Evolutionary conservation across 169 alveolate genomes (phyloP).

Genomic region (Eimeria acervulina): DNA sequence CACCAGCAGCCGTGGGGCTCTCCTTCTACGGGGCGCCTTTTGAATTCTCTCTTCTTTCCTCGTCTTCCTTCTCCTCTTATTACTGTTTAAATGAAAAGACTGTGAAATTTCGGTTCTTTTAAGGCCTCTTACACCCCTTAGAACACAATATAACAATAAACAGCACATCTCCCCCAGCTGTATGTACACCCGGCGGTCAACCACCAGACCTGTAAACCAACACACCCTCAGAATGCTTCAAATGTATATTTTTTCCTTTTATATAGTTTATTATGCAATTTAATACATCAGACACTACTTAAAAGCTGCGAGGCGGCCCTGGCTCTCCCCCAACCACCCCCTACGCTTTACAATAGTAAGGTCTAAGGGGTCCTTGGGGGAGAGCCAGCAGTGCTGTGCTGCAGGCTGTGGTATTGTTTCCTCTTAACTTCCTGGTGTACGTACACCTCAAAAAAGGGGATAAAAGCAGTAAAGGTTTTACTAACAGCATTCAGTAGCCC

Average conservation of each 20-base stretch:
- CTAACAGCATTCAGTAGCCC: too few species aligned
- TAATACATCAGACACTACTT: not conserved
- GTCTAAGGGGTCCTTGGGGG: too few species aligned
- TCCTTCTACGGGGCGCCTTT: not conserved
- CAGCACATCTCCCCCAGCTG: not conserved
- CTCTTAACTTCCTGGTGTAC: not conserved
- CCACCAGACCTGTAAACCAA: not conserved
- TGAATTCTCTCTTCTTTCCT: not conserved
- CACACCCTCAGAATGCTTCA: not conserved
- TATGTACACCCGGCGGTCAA: not conserved
- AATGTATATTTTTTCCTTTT: not conserved
- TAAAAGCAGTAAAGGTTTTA: too few species aligned
- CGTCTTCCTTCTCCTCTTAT: not conserved
- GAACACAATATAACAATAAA: not conserved
- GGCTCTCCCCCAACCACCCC: not conserved
- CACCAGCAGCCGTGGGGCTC: conserved; percentile 28
- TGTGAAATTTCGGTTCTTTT: not conserved
- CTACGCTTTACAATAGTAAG: not conserved
- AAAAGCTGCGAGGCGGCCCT: not conserved
- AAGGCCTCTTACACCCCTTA: not conserved
- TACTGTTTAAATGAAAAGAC: not conserved
- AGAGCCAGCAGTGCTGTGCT: not conserved
- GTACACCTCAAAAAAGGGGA: not conserved
- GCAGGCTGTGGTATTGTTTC: not conserved
- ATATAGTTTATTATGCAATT: not conserved